Percentiles rank a stretch among this genome's conserved stretches.
These are phyloP conservation scores for Neohortaea acidophila DNA, from an alignment of 495 filamentous ascomycete genomes.

Conservation along the genomic window DNA sequence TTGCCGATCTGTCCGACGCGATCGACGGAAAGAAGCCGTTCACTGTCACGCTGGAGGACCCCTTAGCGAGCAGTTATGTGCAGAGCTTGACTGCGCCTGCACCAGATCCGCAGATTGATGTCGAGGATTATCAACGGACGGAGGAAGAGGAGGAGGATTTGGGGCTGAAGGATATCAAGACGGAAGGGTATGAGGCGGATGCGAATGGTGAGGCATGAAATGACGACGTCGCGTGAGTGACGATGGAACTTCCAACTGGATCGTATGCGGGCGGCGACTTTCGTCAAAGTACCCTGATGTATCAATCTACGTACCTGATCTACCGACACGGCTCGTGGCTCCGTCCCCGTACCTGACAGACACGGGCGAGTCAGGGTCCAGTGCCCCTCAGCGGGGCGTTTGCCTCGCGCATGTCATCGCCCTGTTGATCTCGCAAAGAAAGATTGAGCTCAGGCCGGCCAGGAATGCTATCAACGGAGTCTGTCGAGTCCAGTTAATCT, in stretches of 20 bases:
- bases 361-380: too few species aligned
- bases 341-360: too few species aligned
- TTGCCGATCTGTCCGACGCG: conserved; percentile 54
- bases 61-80: conserved; percentile 80
- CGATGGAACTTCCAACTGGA: background rate
- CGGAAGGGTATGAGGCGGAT: conserved; percentile 64
- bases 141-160: conserved; percentile 84
- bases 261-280: too few species aligned
- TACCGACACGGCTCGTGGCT: too few species aligned
- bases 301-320: too few species aligned
- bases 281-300: too few species aligned
- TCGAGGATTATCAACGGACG: conserved; percentile 76
- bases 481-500: too few species aligned
- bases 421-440: too few species aligned
- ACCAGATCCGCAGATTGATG: conserved; percentile 62
- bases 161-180: conserved; percentile 82
- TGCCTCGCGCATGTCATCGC: too few species aligned
- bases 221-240: background rate
- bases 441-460: too few species aligned
- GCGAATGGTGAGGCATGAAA: conserved; percentile 20
- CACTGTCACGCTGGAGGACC: conserved; percentile 73
- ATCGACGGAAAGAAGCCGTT: conserved; percentile 73
- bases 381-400: too few species aligned
- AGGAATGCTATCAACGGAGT: too few species aligned
- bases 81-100: conserved; percentile 64